Evolutionary conservation across 768 basidiomycete genomes (phyloP).

Genomic region (Lactifluus volemus): DNA sequence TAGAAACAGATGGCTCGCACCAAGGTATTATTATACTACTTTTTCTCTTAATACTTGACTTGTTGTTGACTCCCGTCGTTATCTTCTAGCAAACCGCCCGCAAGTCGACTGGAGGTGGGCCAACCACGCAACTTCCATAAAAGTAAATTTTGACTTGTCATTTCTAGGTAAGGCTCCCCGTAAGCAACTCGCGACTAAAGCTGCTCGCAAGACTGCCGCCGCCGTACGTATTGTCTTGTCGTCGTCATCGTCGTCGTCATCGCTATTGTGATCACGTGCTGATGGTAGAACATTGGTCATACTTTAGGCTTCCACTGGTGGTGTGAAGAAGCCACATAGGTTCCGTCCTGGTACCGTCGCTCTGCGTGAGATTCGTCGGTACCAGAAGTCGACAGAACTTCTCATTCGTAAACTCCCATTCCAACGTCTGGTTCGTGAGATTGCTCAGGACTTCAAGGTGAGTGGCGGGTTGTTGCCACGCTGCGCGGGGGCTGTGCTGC

Average conservation of each 20-base stretch:
- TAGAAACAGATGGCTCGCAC: slow-evolving; percentile 68
- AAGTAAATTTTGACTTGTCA: slow-evolving; percentile 23
- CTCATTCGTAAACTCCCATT: slow-evolving; percentile 99
- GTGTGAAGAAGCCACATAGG: slow-evolving; percentile 99
- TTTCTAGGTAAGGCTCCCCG: slow-evolving; percentile 74
- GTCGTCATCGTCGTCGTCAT: slow-evolving; percentile 4
- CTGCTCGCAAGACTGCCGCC: slow-evolving; percentile 78
- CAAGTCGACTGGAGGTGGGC: slow-evolving; percentile 93
- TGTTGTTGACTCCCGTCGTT: slow-evolving; percentile 21
- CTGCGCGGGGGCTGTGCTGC: not conserved
- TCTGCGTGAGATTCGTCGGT: slow-evolving; percentile 95
- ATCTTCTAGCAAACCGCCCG: slow-evolving; percentile 86
- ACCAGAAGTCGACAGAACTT: slow-evolving; percentile 98
- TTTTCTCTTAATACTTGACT: not conserved
- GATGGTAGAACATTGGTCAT: not conserved
- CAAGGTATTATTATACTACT: slow-evolving; percentile 42
- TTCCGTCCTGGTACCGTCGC: slow-evolving; percentile 98
- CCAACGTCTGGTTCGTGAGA: slow-evolving; percentile 96
- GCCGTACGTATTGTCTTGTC: slow-evolving; percentile 44
- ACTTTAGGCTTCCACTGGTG: slow-evolving; percentile 69
- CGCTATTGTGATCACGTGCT: slow-evolving; percentile 14
- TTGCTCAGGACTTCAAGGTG: slow-evolving; percentile 95
- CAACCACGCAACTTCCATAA: slow-evolving; percentile 22
- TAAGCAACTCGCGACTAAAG: slow-evolving; percentile 95
- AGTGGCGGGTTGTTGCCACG: slow-evolving; percentile 15